A percentile compares a stretch with the other conserved stretches of the same genome.
Conservation (phyloP, 1,284 basidiomycete species). For the Coniferiporia weirii region DNA sequence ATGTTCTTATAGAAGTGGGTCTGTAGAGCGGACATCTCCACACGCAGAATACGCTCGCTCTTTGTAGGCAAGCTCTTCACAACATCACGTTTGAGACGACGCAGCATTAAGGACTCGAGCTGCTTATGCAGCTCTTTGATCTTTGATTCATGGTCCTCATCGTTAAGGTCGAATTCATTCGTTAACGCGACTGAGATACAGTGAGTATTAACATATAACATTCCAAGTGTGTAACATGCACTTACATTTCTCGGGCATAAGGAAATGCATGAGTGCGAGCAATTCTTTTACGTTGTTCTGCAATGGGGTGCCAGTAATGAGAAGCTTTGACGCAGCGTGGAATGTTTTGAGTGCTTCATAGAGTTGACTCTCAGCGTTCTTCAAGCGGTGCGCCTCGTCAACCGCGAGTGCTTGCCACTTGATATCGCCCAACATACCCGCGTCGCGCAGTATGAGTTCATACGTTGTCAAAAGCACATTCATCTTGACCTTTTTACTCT, state of each 20-base stretch:
- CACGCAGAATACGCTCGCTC: slow-evolving; percentile 95
- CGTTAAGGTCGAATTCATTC: slow-evolving; percentile 92
- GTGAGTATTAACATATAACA: slow-evolving; percentile 14
- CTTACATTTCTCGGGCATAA: slow-evolving; percentile 97
- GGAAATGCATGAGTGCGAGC: slow-evolving; percentile 95
- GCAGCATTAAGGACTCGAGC: slow-evolving; percentile 91
- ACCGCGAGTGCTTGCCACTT: slow-evolving; percentile 98
- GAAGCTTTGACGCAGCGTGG: slow-evolving; percentile 84
- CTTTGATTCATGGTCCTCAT: slow-evolving; percentile 89
- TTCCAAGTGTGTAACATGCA: slow-evolving; percentile 17
- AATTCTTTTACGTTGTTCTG: slow-evolving; percentile 99
- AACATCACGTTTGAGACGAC: slow-evolving; percentile 96
- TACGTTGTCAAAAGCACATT: slow-evolving; percentile 98
- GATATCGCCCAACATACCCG: slow-evolving; percentile 85
- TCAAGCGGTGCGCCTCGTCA: slow-evolving; percentile 97
- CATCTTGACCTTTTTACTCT: slow-evolving; percentile 86
- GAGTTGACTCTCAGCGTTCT: slow-evolving; percentile 96
- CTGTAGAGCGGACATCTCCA: slow-evolving; percentile 97
- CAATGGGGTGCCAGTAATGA: slow-evolving; percentile 97
- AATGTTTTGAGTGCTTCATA: slow-evolving; percentile 94
- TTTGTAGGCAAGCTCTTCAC: slow-evolving; percentile 95
- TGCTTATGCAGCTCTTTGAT: slow-evolving; percentile 94
- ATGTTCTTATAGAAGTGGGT: slow-evolving; percentile 99
- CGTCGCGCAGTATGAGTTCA: slow-evolving; percentile 91
- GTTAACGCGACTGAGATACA: slow-evolving; percentile 61